Percentiles rank a stretch among this genome's conserved stretches.
phyloP scores from a whole-genome alignment of 2,329 filamentous ascomycete species.

The Paecilomyces variotii region DNA sequence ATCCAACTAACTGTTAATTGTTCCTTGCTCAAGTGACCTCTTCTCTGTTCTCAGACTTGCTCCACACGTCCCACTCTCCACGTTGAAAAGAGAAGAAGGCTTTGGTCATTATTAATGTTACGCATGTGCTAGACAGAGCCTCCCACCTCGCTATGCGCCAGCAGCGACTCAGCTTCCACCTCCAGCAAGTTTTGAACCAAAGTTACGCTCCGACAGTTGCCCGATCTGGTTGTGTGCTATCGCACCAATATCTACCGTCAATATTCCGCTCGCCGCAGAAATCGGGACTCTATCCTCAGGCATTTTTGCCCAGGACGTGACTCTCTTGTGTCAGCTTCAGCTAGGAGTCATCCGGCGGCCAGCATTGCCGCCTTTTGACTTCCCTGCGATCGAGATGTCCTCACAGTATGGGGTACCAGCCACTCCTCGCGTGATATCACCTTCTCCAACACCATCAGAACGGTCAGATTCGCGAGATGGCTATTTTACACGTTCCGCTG shows the following conservation, averaged over 20 bases:
- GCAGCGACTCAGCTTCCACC: background rate
- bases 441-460: slow-evolving; percentile 64
- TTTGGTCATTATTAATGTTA: background rate
- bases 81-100: background rate
- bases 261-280: slow-evolving; percentile 24
- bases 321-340: slow-evolving; percentile 12
- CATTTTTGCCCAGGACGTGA: slow-evolving; percentile 15
- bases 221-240: background rate
- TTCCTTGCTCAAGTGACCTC: background rate
- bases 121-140: background rate
- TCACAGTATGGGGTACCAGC: slow-evolving; percentile 55
- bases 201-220: background rate
- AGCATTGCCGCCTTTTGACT: slow-evolving; percentile 43
- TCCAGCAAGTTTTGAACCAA: background rate
- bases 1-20: background rate
- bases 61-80: background rate
- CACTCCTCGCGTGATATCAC: slow-evolving; percentile 82
- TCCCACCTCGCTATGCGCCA: background rate
- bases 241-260: slow-evolving; percentile 16
- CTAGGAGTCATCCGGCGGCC: slow-evolving; percentile 18
- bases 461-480: slow-evolving; percentile 44
- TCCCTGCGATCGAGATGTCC: slow-evolving; percentile 33
- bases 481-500: slow-evolving; percentile 70
- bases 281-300: slow-evolving; percentile 12
- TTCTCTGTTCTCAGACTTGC: background rate